Base-by-base conservation (phyloP, 306 rosid genomes). In the Glycyrrhiza uralensis region DNA sequence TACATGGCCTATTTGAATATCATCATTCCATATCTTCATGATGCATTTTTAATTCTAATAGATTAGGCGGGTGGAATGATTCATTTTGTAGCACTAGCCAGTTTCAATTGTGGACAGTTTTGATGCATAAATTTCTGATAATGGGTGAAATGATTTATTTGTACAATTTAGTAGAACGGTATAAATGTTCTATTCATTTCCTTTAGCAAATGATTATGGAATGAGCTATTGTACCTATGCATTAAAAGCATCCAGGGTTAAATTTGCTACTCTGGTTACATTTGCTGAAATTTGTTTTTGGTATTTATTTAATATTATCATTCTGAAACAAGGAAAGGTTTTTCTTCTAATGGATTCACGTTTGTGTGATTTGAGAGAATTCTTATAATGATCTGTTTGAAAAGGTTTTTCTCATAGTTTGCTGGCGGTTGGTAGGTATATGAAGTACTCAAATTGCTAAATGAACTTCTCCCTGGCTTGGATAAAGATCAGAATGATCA, bases 401-500 rank as follows among this genome's bases (percentile, higher is more conserved):
- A 35, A 35, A 46, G 59, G 24, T 26, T 51, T 66, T 15, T 58
- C 12, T 38, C 59, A 50, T 66, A 29, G 11, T 57, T 66, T 66
- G 46, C 67, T 76, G 62, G 55, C 17, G n/a, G n/a, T 10, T 68
- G 24, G 41, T 85, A 93, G 99, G 89, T 88, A 35, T 82, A 85
- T 70, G 97, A 92, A 87, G 96, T 81, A 76, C 92, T 95, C 46
- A 92, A 87, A 79, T 76, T 95, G 80, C 85, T 95, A 12, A 86
- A 95, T 66, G 96, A 81, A 81, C 99, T 95, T 80, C 93, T 95
- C 75, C 99, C 96, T 55, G 62, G 69, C 74, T 62, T 66, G 60
- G 73, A 81, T 3, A 65, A 84, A 76, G 93, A 91, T 86, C 85
- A 79, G 66, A 85, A 81, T 66, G 75, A 67, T 80, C 89, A 86